Percentiles rank a stretch among this genome's conserved stretches.
phyloP scores from a whole-genome alignment of 2,329 filamentous ascomycete species.

The Ascochyta koolunga region DNA sequence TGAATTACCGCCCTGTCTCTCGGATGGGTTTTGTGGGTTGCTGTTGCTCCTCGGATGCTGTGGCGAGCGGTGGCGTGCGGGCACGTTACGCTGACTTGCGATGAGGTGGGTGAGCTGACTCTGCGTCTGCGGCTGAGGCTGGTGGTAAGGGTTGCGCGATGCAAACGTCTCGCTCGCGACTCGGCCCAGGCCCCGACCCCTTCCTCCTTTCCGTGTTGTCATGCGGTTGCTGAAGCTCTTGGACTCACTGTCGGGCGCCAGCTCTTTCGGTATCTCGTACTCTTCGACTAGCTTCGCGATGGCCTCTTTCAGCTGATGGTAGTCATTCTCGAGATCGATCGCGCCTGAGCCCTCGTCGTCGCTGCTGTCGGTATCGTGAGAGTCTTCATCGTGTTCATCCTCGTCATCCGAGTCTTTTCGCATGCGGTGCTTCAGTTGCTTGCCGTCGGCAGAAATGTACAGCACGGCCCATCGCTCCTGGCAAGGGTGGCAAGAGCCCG shows the following conservation, averaged over 20 bases:
- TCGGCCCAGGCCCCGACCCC: constrained; percentile 34
- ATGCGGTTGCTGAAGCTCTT: constrained; percentile 75
- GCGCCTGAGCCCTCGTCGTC: constrained; percentile 53
- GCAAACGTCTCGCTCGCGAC: constrained; percentile 38
- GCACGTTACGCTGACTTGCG: constrained; percentile 45
- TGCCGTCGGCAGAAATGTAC: constrained; percentile 77
- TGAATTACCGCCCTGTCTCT: constrained; percentile 49
- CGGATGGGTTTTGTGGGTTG: constrained; percentile 42
- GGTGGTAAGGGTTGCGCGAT: constrained; percentile 61
- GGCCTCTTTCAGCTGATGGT: constrained; percentile 79
- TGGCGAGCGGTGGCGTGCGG: constrained; percentile 44
- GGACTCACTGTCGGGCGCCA: constrained; percentile 64
- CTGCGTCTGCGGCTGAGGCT: constrained; percentile 37
- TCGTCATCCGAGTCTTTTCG: constrained; percentile 71
- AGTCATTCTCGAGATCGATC: constrained; percentile 74
- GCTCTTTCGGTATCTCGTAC: constrained; percentile 75
- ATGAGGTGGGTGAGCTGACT: constrained; percentile 48
- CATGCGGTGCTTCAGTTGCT: constrained; percentile 72
- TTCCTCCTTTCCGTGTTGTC: constrained; percentile 51
- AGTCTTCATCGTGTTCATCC: constrained; percentile 67
- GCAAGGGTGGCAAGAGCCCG: constrained; percentile 76
- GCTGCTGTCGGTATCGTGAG: constrained; percentile 57
- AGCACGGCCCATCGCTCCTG: constrained; percentile 83
- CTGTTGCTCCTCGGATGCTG: constrained; percentile 49
- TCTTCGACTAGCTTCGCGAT: constrained; percentile 82